phyloP scores from a whole-genome alignment of 768 basidiomycete species.

The Podaxis mareebaensis region DNA sequence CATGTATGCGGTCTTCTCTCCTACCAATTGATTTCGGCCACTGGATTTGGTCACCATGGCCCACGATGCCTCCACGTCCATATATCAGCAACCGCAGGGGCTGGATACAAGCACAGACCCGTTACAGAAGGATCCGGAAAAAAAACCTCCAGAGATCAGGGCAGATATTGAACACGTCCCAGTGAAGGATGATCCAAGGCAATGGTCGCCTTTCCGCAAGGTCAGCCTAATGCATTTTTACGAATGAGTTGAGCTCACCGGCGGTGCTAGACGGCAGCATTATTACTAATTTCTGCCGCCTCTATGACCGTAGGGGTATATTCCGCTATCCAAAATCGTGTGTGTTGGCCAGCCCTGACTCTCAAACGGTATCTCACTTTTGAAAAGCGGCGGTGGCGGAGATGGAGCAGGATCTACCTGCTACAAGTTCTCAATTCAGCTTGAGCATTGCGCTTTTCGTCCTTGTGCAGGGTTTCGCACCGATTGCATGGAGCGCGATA shows the following conservation, averaged over 20 bases:
- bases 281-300: slow-evolving; percentile 50
- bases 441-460: slow-evolving; percentile 71
- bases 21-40: not conserved
- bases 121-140: not conserved
- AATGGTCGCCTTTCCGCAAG: slow-evolving; percentile 54
- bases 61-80: not conserved
- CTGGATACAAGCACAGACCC: not conserved
- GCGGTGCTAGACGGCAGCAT: slow-evolving; percentile 38
- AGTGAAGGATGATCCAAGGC: slow-evolving; percentile 56
- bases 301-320: slow-evolving; percentile 59
- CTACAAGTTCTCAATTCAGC: slow-evolving; percentile 63
- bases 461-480: slow-evolving; percentile 66
- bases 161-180: slow-evolving; percentile 46
- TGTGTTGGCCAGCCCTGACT: slow-evolving; percentile 20
- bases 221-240: slow-evolving; percentile 26
- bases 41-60: not conserved
- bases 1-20: not conserved
- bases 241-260: not conserved
- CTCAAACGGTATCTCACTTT: not conserved
- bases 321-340: slow-evolving; percentile 66
- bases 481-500: slow-evolving; percentile 66
- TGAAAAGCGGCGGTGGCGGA: slow-evolving; percentile 58
- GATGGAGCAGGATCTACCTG: slow-evolving; percentile 60
- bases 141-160: not conserved
- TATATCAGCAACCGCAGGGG: not conserved